Conservation (phyloP, 768 basidiomycete genomes). For the Leccinum disarticulatum region DNA sequence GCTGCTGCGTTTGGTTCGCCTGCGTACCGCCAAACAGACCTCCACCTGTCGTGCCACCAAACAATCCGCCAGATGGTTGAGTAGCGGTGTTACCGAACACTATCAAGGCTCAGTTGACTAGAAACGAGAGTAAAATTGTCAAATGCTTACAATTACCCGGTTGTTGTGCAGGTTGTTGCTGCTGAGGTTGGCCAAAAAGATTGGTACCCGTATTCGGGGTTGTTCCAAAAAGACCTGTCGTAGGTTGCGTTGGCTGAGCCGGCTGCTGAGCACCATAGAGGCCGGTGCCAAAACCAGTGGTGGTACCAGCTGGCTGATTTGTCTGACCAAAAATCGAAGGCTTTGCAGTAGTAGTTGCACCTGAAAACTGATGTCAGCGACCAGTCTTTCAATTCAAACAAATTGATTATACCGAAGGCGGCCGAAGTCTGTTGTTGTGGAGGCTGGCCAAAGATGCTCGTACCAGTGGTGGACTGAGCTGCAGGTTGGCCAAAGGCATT, state of each 20-base stretch:
- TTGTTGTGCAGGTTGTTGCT: constrained; percentile 42
- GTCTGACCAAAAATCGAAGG: constrained; percentile 51
- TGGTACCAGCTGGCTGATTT: constrained; percentile 38
- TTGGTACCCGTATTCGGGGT: constrained; percentile 21
- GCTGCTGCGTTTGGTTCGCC: constrained; percentile 40
- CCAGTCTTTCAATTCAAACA: constrained; percentile 1
- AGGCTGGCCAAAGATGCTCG: constrained; percentile 38
- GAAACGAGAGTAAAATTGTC: neutral
- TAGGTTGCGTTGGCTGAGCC: constrained; percentile 24
- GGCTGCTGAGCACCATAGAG: constrained; percentile 30
- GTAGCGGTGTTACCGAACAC: constrained; percentile 39
- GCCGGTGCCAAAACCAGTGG: constrained; percentile 37
- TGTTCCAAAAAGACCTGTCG: constrained; percentile 33
- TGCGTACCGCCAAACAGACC: constrained; percentile 38
- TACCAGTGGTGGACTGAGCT: constrained; percentile 21
- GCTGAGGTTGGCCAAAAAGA: constrained; percentile 35
- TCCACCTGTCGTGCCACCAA: constrained; percentile 36
- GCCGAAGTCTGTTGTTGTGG: constrained; percentile 35
- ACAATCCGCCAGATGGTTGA: constrained; percentile 34
- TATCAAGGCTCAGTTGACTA: constrained; percentile 18
- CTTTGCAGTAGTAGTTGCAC: constrained; percentile 38
- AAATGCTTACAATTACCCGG: constrained; percentile 35
- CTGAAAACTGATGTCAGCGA: constrained; percentile 19
- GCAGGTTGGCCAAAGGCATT: constrained; percentile 30
- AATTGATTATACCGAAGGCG: constrained; percentile 44